Conservation (phyloP, 2,329 filamentous ascomycete genomes). For the Teratosphaeria pseudoeucalypti region DNA sequence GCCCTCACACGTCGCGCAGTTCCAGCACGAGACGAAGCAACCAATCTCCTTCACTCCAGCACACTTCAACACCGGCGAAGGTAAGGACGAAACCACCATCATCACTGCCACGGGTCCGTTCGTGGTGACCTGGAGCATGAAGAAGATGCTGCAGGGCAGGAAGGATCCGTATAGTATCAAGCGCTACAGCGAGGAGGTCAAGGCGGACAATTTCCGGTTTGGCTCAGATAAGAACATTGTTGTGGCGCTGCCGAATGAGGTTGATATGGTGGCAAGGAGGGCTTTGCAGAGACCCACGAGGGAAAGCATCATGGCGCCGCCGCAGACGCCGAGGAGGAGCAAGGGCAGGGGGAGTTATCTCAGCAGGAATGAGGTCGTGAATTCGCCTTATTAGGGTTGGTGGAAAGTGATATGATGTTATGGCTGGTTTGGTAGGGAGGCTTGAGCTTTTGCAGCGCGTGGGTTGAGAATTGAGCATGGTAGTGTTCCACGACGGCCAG, state of each 20-base stretch:
- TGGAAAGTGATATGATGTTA: not conserved
- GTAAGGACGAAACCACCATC: conserved; percentile 74
- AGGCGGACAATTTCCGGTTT: conserved; percentile 97
- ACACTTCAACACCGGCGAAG: conserved; percentile 83
- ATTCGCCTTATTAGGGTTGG: conserved; percentile 48
- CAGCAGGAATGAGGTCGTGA: conserved; percentile 72
- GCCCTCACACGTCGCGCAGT: conserved; percentile 89
- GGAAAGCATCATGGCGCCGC: conserved; percentile 70
- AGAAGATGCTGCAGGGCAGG: conserved; percentile 70
- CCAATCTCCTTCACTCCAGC: conserved; percentile 81
- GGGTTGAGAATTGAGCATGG: not conserved
- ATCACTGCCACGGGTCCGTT: conserved; percentile 95
- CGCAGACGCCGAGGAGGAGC: conserved; percentile 27
- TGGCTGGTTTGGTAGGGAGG: not conserved
- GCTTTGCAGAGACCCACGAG: conserved; percentile 78
- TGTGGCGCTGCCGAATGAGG: conserved; percentile 90
- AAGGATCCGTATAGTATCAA: conserved; percentile 95
- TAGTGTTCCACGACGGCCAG: not conserved
- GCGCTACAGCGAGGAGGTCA: conserved; percentile 88
- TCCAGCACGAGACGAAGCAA: conserved; percentile 88
- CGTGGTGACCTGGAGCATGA: conserved; percentile 91
- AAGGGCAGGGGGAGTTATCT: conserved; percentile 53
- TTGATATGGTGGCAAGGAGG: conserved; percentile 90
- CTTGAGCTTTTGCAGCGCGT: not conserved
- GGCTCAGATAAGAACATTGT: conserved; percentile 97